Evolutionary conservation across 2,329 filamentous ascomycete species (phyloP).

Genomic region (Aspergillus calidoustus): DNA sequence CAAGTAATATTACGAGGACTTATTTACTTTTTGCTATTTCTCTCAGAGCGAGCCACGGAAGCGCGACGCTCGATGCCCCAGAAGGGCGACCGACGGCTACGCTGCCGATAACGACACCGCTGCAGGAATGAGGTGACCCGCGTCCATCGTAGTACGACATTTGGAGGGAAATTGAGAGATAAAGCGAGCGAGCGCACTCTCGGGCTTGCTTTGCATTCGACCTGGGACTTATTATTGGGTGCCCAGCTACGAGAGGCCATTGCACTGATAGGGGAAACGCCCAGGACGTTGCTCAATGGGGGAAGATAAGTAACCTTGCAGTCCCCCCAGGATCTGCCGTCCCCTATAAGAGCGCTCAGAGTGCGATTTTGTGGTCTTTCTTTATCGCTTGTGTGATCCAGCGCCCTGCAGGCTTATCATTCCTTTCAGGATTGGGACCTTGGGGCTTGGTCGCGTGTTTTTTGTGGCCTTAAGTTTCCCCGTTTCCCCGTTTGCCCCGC

Average conservation of each 20-base stretch:
- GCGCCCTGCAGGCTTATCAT: conserved; percentile 12
- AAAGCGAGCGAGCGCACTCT: neutral
- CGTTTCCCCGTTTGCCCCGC: neutral
- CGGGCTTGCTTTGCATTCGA: neutral
- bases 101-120: conserved; percentile 10
- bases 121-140: conserved; percentile 11
- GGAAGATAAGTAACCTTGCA: conserved; percentile 5
- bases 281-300: neutral
- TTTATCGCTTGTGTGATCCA: neutral
- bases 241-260: neutral
- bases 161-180: neutral
- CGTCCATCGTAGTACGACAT: neutral
- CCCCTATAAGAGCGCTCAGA: neutral
- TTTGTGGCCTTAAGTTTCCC: neutral
- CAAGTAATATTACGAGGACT: no score
- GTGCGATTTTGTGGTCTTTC: neutral
- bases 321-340: neutral
- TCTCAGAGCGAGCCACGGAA: no score
- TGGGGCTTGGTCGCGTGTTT: neutral
- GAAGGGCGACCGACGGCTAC: neutral
- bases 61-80: neutral
- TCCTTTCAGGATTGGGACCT: neutral
- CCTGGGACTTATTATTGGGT: neutral
- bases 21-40: no score
- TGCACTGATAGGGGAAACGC: neutral